Evolutionary conservation across 1,284 basidiomycete genomes (phyloP).

Genomic region (Microbotryum scabiosae): DNA sequence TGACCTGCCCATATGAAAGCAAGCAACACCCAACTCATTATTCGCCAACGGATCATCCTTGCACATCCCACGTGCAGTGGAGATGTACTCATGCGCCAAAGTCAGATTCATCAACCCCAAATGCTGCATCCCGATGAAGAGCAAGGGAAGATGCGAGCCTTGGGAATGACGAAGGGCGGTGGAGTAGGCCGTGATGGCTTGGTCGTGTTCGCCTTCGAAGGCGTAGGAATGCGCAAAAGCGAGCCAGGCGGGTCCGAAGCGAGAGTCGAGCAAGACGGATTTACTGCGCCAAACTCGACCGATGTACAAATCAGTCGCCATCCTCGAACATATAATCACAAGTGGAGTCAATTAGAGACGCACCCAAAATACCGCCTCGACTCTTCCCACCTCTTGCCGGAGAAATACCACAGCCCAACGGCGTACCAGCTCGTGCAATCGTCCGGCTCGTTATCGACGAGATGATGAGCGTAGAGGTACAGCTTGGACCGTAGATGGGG

Average conservation of each 20-base stretch:
- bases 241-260: slow-evolving; percentile 94
- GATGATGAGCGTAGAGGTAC: slow-evolving; percentile 89
- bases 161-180: slow-evolving; percentile 90
- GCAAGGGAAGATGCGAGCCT: slow-evolving; percentile 87
- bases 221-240: slow-evolving; percentile 97
- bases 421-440: slow-evolving; percentile 94
- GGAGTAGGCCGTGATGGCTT: slow-evolving; percentile 95
- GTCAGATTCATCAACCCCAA: slow-evolving; percentile 75
- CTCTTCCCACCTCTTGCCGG: slow-evolving; percentile 72
- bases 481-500: slow-evolving; percentile 80
- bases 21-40: slow-evolving; percentile 90
- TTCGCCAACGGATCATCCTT: slow-evolving; percentile 76
- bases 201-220: slow-evolving; percentile 93
- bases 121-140: slow-evolving; percentile 98
- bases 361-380: slow-evolving; percentile 87
- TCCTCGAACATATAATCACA: not conserved
- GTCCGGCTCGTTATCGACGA: slow-evolving; percentile 88
- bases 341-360: slow-evolving; percentile 24
- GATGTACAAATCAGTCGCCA: not conserved
- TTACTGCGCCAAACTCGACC: slow-evolving; percentile 52
- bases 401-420: slow-evolving; percentile 93
- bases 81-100: slow-evolving; percentile 78
- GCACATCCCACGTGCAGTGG: slow-evolving; percentile 70
- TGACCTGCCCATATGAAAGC: slow-evolving; percentile 74
- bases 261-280: slow-evolving; percentile 90